Evolutionary conservation across 768 basidiomycete genomes (phyloP).

Genomic region (Suillus paluster): DNA sequence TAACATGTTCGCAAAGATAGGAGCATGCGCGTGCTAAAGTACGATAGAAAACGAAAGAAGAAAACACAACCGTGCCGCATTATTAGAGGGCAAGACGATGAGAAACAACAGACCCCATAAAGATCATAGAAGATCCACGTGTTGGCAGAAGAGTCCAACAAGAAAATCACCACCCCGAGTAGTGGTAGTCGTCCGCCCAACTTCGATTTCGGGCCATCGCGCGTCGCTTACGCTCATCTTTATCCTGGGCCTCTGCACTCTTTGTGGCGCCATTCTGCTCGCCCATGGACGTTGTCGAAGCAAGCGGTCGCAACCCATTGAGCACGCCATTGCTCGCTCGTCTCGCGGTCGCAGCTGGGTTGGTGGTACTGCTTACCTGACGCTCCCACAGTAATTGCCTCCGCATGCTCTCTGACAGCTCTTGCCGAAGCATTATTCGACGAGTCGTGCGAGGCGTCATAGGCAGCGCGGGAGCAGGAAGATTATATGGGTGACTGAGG

Average conservation of each 20-base stretch:
- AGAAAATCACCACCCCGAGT: constrained; percentile 57
- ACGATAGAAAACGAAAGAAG: constrained; percentile 27
- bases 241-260: constrained; percentile 36
- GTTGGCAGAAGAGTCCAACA: constrained; percentile 9
- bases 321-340: constrained; percentile 33
- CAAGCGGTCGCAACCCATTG: constrained; percentile 38
- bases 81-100: constrained; percentile 12
- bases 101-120: constrained; percentile 23
- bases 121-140: constrained; percentile 25
- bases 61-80: constrained; percentile 11
- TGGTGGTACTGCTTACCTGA: constrained; percentile 59
- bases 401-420: constrained; percentile 84
- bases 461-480: constrained; percentile 66
- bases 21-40: constrained; percentile 16
- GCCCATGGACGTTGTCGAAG: constrained; percentile 27
- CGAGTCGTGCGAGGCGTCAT: constrained; percentile 88
- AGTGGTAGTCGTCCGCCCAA: constrained; percentile 73
- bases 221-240: constrained; percentile 45
- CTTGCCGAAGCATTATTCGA: constrained; percentile 80
- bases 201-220: constrained; percentile 65
- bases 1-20: constrained; percentile 1
- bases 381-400: constrained; percentile 83
- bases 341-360: constrained; percentile 43
- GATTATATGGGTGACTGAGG: constrained; percentile 69
- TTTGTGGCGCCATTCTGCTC: constrained; percentile 16